These are phyloP conservation scores for Fusarium falciforme DNA, from an alignment of 2,329 filamentous ascomycete species.

Conservation along the genomic window DNA sequence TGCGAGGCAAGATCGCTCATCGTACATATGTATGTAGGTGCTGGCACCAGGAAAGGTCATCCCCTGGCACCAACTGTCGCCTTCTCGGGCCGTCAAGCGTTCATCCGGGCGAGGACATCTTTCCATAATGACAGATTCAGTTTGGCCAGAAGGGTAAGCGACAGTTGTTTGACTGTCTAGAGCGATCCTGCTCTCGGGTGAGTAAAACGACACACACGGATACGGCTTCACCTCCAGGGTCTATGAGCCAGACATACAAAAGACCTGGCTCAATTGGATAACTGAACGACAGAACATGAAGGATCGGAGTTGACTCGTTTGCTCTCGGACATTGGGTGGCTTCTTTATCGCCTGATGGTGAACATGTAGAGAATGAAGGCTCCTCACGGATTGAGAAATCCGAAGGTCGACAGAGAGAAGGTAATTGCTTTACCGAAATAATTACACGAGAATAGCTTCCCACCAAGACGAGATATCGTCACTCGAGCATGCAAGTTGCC, in stretches of 20 bases:
- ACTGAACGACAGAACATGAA: not conserved
- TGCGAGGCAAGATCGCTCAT: not conserved
- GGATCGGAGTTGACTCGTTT: not conserved
- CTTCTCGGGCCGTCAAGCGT: not conserved
- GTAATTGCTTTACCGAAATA: not conserved
- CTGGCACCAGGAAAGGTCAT: not conserved
- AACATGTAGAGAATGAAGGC: not conserved
- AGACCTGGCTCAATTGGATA: not conserved
- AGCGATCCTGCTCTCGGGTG: not conserved
- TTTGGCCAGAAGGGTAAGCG: not conserved
- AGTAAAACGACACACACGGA: not conserved
- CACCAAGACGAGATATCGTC: not conserved
- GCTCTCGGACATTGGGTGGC: not conserved
- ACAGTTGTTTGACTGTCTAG: not conserved
- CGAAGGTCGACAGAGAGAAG: not conserved
- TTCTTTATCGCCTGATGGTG: not conserved
- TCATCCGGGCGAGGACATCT: not conserved
- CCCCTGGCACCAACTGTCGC: not conserved
- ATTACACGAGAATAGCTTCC: not conserved
- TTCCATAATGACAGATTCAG: no score
- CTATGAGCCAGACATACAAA: not conserved
- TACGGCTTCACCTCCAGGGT: not conserved
- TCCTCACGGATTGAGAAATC: not conserved
- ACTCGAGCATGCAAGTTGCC: not conserved
- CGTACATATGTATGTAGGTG: conserved; percentile 3